A percentile compares a stretch with the other conserved stretches of the same genome.
Conservation (phyloP, 2,329 filamentous ascomycete species). For the Neofusicoccum umdonicola region DNA sequence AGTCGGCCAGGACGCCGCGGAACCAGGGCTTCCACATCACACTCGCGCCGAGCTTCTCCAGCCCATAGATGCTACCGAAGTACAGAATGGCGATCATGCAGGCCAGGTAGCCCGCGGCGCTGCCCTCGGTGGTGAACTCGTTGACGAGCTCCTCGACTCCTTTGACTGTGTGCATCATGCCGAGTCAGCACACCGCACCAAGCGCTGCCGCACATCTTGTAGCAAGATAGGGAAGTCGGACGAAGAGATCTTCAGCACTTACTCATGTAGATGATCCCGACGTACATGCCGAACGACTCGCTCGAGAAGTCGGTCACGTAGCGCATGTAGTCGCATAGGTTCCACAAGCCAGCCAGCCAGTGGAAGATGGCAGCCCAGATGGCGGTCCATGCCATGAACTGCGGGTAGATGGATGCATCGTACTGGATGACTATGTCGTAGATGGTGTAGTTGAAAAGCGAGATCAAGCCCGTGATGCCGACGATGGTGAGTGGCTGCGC, state of each 20-base stretch:
- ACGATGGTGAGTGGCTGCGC: conserved; percentile 58
- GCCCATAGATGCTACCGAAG: conserved; percentile 49
- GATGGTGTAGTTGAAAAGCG: conserved; percentile 59
- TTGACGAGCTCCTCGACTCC: conserved; percentile 56
- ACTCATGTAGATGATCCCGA: conserved; percentile 57
- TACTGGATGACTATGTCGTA: conserved; percentile 55
- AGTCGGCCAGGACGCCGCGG: conserved; percentile 51
- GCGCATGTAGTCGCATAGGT: conserved; percentile 57
- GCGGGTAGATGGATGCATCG: conserved; percentile 51
- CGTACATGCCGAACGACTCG: conserved; percentile 55
- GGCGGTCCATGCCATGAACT: conserved; percentile 56
- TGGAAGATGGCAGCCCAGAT: conserved; percentile 60
- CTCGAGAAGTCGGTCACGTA: conserved; percentile 59
- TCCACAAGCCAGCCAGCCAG: conserved; percentile 54
- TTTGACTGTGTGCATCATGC: conserved; percentile 41
- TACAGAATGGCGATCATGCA: conserved; percentile 53
- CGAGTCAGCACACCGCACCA: neutral
- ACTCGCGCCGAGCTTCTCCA: conserved; percentile 50
- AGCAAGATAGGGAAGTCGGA: neutral
- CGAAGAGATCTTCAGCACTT: conserved; percentile 19
- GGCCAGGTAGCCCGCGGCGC: conserved; percentile 48
- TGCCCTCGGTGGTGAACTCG: conserved; percentile 45
- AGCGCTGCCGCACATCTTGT: too few species aligned
- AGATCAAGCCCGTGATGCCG: conserved; percentile 53
- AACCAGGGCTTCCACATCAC: conserved; percentile 45